Conservation (phyloP, 768 basidiomycete species). For the Tricholoma hemisulphureum region DNA sequence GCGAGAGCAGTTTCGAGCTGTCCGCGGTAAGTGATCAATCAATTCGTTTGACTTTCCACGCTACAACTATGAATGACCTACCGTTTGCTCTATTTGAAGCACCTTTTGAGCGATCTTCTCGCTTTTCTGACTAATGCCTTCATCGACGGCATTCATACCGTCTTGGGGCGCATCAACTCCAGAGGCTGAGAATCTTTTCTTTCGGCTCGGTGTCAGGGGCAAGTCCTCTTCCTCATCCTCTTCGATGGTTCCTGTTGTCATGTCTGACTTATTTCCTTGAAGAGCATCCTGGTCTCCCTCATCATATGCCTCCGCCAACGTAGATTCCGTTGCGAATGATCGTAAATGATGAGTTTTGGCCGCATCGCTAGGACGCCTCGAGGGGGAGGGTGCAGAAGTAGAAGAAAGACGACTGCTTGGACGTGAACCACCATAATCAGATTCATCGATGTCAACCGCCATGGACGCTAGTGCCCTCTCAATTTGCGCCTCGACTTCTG, state of each 20-base stretch:
- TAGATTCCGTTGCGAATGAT: constrained; percentile 78
- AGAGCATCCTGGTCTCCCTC: constrained; percentile 38
- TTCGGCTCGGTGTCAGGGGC: constrained; percentile 44
- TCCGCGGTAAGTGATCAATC: not conserved
- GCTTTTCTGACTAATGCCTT: constrained; percentile 79
- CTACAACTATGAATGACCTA: constrained; percentile 55
- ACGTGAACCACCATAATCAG: constrained; percentile 71
- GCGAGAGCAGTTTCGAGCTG: constrained; percentile 77
- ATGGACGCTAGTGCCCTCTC: constrained; percentile 83
- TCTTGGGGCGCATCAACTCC: constrained; percentile 65
- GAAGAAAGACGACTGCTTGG: constrained; percentile 66
- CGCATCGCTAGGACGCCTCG: constrained; percentile 62
- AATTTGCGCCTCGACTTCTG: constrained; percentile 91
- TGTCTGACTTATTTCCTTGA: constrained; percentile 36
- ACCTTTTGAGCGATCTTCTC: constrained; percentile 90
- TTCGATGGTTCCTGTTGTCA: constrained; percentile 52
- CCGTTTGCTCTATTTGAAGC: constrained; percentile 84
- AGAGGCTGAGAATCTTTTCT: constrained; percentile 79
- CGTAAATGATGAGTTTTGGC: constrained; percentile 53
- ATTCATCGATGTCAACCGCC: constrained; percentile 77
- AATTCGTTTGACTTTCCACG: not conserved
- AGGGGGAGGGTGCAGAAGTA: constrained; percentile 49
- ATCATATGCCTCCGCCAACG: constrained; percentile 67
- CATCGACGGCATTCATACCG: constrained; percentile 83
- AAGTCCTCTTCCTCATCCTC: constrained; percentile 57